Evolutionary conservation across 495 filamentous ascomycete species (phyloP).

Genomic region (Massariosphaeria phaeospora): DNA sequence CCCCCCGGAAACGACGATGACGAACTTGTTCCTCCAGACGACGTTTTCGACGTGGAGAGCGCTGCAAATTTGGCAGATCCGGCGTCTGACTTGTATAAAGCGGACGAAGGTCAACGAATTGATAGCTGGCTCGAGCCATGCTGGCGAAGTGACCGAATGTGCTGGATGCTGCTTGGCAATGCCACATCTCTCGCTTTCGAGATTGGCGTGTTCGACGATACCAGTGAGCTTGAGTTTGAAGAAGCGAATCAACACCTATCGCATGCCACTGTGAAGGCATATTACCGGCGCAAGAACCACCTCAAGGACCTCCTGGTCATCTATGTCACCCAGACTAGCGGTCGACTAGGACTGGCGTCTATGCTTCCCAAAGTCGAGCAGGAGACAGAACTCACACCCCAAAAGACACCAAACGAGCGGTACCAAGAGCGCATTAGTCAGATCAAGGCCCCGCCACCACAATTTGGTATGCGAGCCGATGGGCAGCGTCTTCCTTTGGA

Average conservation of each 20-base stretch:
- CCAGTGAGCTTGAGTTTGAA: constrained; percentile 49
- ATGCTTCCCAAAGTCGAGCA: constrained; percentile 63
- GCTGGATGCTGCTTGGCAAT: constrained; percentile 94
- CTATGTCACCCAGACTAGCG: constrained; percentile 85
- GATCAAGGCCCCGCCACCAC: constrained; percentile 16
- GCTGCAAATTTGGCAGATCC: neutral
- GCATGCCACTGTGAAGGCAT: constrained; percentile 57
- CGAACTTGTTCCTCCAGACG: constrained; percentile 47
- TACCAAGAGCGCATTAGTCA: constrained; percentile 29
- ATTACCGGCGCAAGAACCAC: constrained; percentile 70
- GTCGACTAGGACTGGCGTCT: constrained; percentile 86
- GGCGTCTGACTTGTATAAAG: constrained; percentile 37
- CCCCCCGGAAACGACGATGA: constrained; percentile 79
- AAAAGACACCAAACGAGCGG: constrained; percentile 18
- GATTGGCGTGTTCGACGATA: constrained; percentile 84
- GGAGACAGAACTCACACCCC: constrained; percentile 26
- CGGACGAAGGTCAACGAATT: constrained; percentile 61
- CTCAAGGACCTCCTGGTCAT: constrained; percentile 82
- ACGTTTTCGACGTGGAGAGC: constrained; percentile 4
- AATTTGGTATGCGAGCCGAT: constrained; percentile 41
- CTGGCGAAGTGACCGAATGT: constrained; percentile 96
- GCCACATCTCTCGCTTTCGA: constrained; percentile 87
- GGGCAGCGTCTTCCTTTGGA: constrained; percentile 37
- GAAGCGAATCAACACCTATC: constrained; percentile 35
- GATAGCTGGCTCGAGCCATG: constrained; percentile 94